Conservation (phyloP, 768 basidiomycete species). For the Cyclocybe aegerita region DNA sequence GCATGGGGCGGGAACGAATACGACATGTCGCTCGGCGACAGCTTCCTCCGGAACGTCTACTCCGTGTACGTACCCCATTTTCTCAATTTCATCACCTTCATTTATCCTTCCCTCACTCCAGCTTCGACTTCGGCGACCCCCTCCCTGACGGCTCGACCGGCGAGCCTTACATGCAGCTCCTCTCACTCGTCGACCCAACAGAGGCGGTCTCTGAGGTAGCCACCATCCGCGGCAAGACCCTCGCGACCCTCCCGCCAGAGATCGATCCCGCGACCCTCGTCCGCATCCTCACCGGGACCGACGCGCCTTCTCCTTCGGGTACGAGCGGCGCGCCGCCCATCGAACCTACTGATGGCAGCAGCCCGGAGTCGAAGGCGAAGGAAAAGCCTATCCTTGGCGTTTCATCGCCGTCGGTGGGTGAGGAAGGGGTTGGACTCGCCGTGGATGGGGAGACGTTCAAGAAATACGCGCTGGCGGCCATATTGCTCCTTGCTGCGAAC, state of each 20-base stretch:
- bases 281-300: slow-evolving; percentile 6
- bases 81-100: not conserved
- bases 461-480: slow-evolving; percentile 23
- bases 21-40: slow-evolving; percentile 42
- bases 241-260: slow-evolving; percentile 24
- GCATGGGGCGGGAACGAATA: slow-evolving; percentile 22
- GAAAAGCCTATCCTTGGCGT: no score
- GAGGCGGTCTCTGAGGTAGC: slow-evolving; percentile 31
- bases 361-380: no score
- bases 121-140: slow-evolving; percentile 43
- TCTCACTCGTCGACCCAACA: slow-evolving; percentile 33
- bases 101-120: slow-evolving; percentile 7
- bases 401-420: not conserved
- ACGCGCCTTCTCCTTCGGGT: not conserved
- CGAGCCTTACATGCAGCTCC: slow-evolving; percentile 38
- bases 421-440: not conserved
- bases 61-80: slow-evolving; percentile 30
- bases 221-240: slow-evolving; percentile 22
- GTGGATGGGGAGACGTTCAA: slow-evolving; percentile 13
- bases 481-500: slow-evolving; percentile 27
- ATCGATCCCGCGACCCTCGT: slow-evolving; percentile 24
- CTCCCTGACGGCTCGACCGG: slow-evolving; percentile 15
- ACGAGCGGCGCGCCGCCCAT: not conserved
- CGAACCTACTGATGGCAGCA: not conserved
- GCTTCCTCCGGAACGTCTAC: slow-evolving; percentile 47